These are phyloP conservation scores for Tolypocladium cylindrosporum DNA, from an alignment of 2,329 filamentous ascomycete genomes.

Conservation along the genomic window DNA sequence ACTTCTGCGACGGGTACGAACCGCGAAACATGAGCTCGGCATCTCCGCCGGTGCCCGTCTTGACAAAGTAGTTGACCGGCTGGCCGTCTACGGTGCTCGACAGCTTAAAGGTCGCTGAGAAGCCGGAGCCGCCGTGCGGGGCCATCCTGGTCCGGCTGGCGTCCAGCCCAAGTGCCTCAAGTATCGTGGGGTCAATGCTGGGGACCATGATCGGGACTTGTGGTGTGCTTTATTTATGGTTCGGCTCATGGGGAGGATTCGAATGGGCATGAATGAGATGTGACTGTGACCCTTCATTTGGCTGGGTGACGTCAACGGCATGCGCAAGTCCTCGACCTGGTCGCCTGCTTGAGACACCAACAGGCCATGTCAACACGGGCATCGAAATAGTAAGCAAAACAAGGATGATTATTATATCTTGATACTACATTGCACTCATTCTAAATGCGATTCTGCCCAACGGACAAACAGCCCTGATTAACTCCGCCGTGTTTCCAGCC, in stretches of 20 bases:
- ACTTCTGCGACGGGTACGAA: slow-evolving; percentile 15
- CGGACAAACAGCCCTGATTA: background rate
- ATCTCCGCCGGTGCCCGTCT: slow-evolving; percentile 51
- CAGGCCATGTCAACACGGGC: background rate
- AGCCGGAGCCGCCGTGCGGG: slow-evolving; percentile 56
- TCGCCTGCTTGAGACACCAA: background rate
- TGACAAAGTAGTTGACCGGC: slow-evolving; percentile 57
- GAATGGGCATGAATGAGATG: background rate
- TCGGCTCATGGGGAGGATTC: background rate
- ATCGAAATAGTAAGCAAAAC: background rate
- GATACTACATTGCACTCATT: background rate
- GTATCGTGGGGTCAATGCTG: slow-evolving; percentile 52
- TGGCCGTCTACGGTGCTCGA: slow-evolving; percentile 35
- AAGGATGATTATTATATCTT: background rate
- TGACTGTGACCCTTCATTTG: background rate
- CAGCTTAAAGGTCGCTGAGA: slow-evolving; percentile 56
- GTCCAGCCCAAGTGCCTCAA: slow-evolving; percentile 50
- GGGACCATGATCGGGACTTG: slow-evolving; percentile 24
- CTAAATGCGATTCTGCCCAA: too few species aligned
- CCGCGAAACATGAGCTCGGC: slow-evolving; percentile 62
- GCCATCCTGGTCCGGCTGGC: slow-evolving; percentile 42
- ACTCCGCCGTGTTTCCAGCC: background rate
- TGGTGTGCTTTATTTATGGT: background rate
- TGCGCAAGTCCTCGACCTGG: background rate
- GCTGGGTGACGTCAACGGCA: background rate